Evolutionary conservation across 1,139 yeast genomes (phyloP).

Genomic region (Hemisphaericaspora subhashii): DNA sequence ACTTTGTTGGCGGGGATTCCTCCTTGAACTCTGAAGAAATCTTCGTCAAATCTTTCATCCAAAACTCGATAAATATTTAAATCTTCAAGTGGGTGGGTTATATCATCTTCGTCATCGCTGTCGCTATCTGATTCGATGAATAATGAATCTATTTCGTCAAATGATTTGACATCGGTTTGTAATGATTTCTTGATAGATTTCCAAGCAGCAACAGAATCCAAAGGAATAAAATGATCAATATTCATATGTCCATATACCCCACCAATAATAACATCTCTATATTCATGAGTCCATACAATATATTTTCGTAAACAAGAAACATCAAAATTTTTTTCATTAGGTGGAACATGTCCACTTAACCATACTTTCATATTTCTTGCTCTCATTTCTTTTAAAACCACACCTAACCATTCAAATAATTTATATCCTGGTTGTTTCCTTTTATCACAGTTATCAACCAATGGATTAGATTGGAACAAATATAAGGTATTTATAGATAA

Average conservation of each 20-base stretch:
- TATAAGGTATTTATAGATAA: slow-evolving; percentile 77
- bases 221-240: slow-evolving; percentile 77
- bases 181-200: slow-evolving; percentile 36
- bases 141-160: slow-evolving; percentile 13
- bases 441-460: slow-evolving; percentile 76
- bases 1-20: slow-evolving; percentile 71
- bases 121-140: slow-evolving; percentile 4
- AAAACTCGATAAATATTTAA: slow-evolving; percentile 16
- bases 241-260: slow-evolving; percentile 90
- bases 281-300: slow-evolving; percentile 76
- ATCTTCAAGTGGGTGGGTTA: slow-evolving; percentile 18
- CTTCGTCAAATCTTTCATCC: slow-evolving; percentile 17
- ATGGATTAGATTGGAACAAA: slow-evolving; percentile 72
- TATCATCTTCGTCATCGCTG: slow-evolving; percentile 16
- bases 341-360: slow-evolving; percentile 88
- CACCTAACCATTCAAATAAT: slow-evolving; percentile 75
- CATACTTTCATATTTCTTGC: slow-evolving; percentile 79
- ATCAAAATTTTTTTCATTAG: slow-evolving; percentile 75
- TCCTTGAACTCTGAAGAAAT: slow-evolving; percentile 38
- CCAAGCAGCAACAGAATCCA: slow-evolving; percentile 71
- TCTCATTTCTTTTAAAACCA: slow-evolving; percentile 70
- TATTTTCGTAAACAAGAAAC: slow-evolving; percentile 70
- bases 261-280: slow-evolving; percentile 78
- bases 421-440: slow-evolving; percentile 78
- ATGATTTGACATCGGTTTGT: slow-evolving; percentile 11